Evolutionary conservation across 139 green algal species (phyloP), one percentile per base, ranked within the genome.

Genomic region (Volvox reticuliferus): DNA sequence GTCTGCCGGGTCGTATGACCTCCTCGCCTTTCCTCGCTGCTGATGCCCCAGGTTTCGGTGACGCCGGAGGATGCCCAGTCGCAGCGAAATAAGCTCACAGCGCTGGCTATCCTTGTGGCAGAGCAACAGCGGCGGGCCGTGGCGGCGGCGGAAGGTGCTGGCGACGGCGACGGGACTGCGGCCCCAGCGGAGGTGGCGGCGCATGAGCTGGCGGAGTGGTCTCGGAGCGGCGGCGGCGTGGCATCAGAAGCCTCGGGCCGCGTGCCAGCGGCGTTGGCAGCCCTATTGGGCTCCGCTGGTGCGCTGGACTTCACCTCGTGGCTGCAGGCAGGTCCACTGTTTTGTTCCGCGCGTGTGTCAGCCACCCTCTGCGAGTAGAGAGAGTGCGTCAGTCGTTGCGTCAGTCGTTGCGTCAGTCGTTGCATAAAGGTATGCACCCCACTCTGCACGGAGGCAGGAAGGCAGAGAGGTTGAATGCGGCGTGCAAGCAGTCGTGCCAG

Each of bases 61-160:
- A 90, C 86, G 9, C 86, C 71, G 16, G 86, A 90, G 50, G 5
- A 44, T 6, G 86, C 86, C 12, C 24, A 69, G 30, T 19, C 21
- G 18, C 86, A 90, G 17, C 86, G 86, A 30, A 83, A 69, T 55
- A 69, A 69, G 30, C 86, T 90, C 50, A 37, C 50, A 55, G 73
- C 73, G 50, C 86, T 90, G 12, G 32, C 32, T 22, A 0, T 22
- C 5, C 30, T 76, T 30, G 86, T 83, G 73, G 86, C 86, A n/a
- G 35, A 83, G 86, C 86, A 90, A 44, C 30, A 36, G 73, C 86
- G 86, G 50, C 50, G 28, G 22, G 86, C 33, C 0, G n/a, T 17
- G 22, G 85, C 21, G 3, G 50, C 86, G 6, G 44, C 37, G 28
- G 65, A 21, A 79, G 65, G 50, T 13, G 86, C 71, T 44, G 50